Percentiles rank a stretch among this genome's conserved stretches.
These are phyloP conservation scores for Rhododendron kiyosumense DNA, from an alignment of 148 eudicot species.

Conservation along the genomic window DNA sequence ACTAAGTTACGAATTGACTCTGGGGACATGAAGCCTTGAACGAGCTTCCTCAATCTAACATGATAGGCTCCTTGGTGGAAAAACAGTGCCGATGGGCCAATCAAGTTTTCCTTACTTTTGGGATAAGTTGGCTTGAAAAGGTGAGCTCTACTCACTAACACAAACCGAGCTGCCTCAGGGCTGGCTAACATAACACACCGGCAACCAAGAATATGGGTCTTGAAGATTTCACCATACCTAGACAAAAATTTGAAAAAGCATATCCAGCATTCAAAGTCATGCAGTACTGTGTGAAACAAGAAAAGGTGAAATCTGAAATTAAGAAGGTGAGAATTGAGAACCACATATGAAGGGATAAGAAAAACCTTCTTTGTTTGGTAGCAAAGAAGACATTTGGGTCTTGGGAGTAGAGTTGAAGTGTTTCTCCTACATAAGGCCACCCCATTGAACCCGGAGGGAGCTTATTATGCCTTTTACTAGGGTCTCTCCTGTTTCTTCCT, in stretches of 20 bases:
- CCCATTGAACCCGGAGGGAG: constrained; percentile 93
- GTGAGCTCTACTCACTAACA: constrained; percentile 63
- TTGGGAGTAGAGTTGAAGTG: constrained; percentile 72
- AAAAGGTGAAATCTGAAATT: background rate
- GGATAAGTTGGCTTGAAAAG: constrained; percentile 89
- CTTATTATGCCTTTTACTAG: constrained; percentile 29
- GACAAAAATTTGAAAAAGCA: background rate
- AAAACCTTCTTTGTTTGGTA: constrained; percentile 61
- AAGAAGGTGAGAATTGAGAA: background rate
- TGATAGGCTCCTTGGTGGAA: constrained; percentile 74
- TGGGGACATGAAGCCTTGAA: constrained; percentile 34
- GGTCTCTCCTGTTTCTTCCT: constrained; percentile 16
- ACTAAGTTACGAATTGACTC: constrained; percentile 25
- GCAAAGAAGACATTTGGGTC: constrained; percentile 62
- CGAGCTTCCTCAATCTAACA: constrained; percentile 46
- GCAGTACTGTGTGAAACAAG: background rate
- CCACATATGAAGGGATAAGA: background rate
- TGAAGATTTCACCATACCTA: constrained; percentile 94
- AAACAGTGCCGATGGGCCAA: constrained; percentile 75
- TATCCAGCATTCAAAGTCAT: background rate
- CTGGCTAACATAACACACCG: constrained; percentile 80
- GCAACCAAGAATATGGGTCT: constrained; percentile 76
- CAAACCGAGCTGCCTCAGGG: constrained; percentile 65
- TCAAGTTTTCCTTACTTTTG: constrained; percentile 69
- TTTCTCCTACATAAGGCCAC: constrained; percentile 82